These are phyloP conservation scores for Fonsecaea nubica DNA, from an alignment of 2,329 filamentous ascomycete species.

Conservation along the genomic window DNA sequence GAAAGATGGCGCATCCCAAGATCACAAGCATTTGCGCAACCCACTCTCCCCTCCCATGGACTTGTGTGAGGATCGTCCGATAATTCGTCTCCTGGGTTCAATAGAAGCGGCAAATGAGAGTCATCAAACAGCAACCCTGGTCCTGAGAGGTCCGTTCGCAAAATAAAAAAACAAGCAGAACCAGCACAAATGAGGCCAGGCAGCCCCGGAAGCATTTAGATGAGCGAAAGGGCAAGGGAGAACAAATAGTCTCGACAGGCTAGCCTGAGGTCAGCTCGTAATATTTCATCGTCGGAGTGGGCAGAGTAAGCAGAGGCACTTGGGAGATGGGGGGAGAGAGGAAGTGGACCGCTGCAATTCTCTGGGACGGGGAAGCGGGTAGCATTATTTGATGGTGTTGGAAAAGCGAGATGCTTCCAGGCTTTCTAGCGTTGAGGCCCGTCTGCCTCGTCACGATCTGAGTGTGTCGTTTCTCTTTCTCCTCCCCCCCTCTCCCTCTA, in stretches of 20 bases:
- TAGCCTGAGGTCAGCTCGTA: constrained; percentile 37
- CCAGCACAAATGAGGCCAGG: constrained; percentile 31
- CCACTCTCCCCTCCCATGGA: constrained; percentile 16
- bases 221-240: constrained; percentile 26
- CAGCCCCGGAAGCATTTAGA: constrained; percentile 23
- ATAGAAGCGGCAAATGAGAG: constrained; percentile 37
- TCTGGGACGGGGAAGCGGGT: constrained; percentile 37
- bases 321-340: constrained; percentile 6
- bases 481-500: not conserved
- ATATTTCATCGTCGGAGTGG: constrained; percentile 34
- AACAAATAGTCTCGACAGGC: constrained; percentile 31
- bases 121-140: constrained; percentile 32
- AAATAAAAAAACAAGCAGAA: constrained; percentile 6
- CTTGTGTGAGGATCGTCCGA: constrained; percentile 28
- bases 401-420: constrained; percentile 35
- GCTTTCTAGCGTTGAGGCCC: constrained; percentile 34
- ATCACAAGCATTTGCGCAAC: constrained; percentile 35
- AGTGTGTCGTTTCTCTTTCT: constrained; percentile 18
- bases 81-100: constrained; percentile 34
- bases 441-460: constrained; percentile 36
- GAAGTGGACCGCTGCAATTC: constrained; percentile 30
- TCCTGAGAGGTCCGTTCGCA: constrained; percentile 36
- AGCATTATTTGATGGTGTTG: constrained; percentile 30
- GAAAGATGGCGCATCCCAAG: constrained; percentile 37
- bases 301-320: constrained; percentile 32